A percentile compares a stretch with the other conserved stretches of the same genome.
These are phyloP conservation scores for Eutypa lata DNA, from an alignment of 2,329 filamentous ascomycete species.

Conservation along the genomic window DNA sequence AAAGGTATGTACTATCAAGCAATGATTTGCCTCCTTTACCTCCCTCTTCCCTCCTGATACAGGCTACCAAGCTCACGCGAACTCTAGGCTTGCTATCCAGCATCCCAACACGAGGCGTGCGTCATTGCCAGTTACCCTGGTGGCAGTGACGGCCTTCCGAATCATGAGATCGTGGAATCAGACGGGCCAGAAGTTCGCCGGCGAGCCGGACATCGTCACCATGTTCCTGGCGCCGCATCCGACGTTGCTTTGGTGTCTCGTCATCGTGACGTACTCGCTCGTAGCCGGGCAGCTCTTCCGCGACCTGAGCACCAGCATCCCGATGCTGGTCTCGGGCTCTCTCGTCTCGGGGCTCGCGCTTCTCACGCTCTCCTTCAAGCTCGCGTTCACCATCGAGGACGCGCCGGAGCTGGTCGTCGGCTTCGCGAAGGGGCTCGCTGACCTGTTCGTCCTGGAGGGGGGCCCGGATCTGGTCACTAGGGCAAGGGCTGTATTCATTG, in stretches of 20 bases:
- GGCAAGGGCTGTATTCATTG: slow-evolving; percentile 49
- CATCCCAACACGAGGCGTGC: slow-evolving; percentile 21
- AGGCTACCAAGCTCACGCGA: background rate
- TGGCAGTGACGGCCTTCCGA: slow-evolving; percentile 61
- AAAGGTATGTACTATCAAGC: too few relatives aligned
- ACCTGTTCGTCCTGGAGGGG: slow-evolving; percentile 29
- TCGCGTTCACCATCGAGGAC: slow-evolving; percentile 83
- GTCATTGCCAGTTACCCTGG: slow-evolving; percentile 28
- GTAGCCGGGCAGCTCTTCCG: slow-evolving; percentile 45
- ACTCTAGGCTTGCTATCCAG: slow-evolving; percentile 11
- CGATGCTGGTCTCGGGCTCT: slow-evolving; percentile 38
- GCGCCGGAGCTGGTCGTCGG: slow-evolving; percentile 74
- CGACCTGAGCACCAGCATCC: slow-evolving; percentile 36
- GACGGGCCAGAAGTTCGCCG: slow-evolving; percentile 92
- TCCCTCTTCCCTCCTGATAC: too few relatives aligned
- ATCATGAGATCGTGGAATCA: slow-evolving; percentile 86
- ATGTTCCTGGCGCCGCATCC: slow-evolving; percentile 63
- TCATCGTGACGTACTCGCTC: slow-evolving; percentile 66
- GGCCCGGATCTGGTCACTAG: slow-evolving; percentile 44
- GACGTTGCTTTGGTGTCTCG: slow-evolving; percentile 68
- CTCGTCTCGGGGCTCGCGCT: slow-evolving; percentile 41
- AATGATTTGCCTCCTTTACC: background rate
- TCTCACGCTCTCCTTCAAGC: slow-evolving; percentile 76
- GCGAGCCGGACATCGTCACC: slow-evolving; percentile 83
- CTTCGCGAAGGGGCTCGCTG: slow-evolving; percentile 37